These are phyloP conservation scores for Fraxinus nigra DNA, from an alignment of 305 asterid species.

Conservation along the genomic window DNA sequence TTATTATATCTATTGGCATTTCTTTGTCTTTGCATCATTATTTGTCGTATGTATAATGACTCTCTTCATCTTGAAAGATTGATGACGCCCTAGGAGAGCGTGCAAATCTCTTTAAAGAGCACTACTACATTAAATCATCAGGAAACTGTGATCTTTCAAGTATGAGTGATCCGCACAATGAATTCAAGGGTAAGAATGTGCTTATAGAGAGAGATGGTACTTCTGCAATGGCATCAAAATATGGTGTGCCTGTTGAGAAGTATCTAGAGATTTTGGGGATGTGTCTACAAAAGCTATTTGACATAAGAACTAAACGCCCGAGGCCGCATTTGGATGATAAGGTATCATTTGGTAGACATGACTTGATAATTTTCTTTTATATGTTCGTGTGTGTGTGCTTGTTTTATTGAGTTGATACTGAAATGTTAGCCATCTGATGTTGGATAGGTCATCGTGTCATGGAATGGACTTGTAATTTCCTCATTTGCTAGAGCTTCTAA, in stretches of 20 bases:
- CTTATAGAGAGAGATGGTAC: constrained; percentile 64
- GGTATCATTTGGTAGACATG: constrained; percentile 36
- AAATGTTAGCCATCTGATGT: background rate
- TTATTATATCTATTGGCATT: background rate
- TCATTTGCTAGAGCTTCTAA: constrained; percentile 87
- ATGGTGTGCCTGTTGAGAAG: constrained; percentile 49
- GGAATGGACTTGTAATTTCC: constrained; percentile 93
- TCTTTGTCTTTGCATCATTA: background rate
- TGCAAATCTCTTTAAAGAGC: constrained; percentile 63
- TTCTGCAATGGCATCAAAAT: constrained; percentile 67
- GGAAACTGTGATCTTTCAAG: constrained; percentile 94
- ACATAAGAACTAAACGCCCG: constrained; percentile 60
- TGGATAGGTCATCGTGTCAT: constrained; percentile 82
- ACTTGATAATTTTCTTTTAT: background rate
- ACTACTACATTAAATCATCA: constrained; percentile 72
- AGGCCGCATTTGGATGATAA: constrained; percentile 88
- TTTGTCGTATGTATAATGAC: background rate
- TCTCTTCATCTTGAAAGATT: constrained; percentile 33
- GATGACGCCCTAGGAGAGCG: constrained; percentile 71
- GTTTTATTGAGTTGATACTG: background rate
- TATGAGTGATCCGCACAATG: constrained; percentile 85
- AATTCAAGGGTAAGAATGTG: constrained; percentile 83
- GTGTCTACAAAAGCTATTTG: constrained; percentile 60
- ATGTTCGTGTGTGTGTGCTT: background rate
- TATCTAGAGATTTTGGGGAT: constrained; percentile 60